Conservation (phyloP, 2,329 filamentous ascomycete species). For the Colletotrichum scovillei region DNA sequence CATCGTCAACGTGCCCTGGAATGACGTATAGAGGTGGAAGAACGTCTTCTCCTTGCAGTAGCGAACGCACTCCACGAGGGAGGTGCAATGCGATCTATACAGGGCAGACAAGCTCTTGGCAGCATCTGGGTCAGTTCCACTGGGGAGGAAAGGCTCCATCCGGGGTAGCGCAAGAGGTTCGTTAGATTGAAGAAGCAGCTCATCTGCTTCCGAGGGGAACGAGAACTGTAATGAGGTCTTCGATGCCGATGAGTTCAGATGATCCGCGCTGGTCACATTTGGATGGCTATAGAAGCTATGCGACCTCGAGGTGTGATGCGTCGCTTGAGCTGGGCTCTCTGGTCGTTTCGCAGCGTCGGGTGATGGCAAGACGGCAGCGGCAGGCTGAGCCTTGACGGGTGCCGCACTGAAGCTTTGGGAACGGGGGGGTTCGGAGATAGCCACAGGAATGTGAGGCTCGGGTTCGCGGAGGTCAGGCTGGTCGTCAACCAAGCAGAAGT, state of each 20-base stretch:
- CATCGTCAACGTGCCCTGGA: slow-evolving; percentile 95
- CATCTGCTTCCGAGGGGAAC: slow-evolving; percentile 69
- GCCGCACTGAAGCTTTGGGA: slow-evolving; percentile 63
- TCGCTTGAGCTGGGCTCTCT: slow-evolving; percentile 25
- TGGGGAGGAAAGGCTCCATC: slow-evolving; percentile 84
- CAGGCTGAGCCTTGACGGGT: slow-evolving; percentile 38
- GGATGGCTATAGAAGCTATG: slow-evolving; percentile 71
- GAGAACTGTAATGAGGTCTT: slow-evolving; percentile 71
- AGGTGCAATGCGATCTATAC: slow-evolving; percentile 95
- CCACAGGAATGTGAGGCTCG: slow-evolving; percentile 57
- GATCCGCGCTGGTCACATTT: slow-evolving; percentile 65
- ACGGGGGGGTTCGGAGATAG: slow-evolving; percentile 62
- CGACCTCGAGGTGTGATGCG: slow-evolving; percentile 45
- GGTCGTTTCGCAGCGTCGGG: slow-evolving; percentile 41
- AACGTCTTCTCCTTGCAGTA: slow-evolving; percentile 98
- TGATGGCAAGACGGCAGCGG: slow-evolving; percentile 41
- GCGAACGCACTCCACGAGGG: slow-evolving; percentile 92
- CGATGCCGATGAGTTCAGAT: slow-evolving; percentile 65
- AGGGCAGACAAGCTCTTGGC: slow-evolving; percentile 87
- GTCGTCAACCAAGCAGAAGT: slow-evolving; percentile 71
- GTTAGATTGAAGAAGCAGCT: slow-evolving; percentile 67
- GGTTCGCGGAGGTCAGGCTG: slow-evolving; percentile 60
- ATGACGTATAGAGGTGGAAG: slow-evolving; percentile 93
- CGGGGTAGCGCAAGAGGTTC: slow-evolving; percentile 84
- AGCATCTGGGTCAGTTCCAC: slow-evolving; percentile 85